Conservation (phyloP, 805 yeast genomes). For the Myxozyma nipponensis region DNA sequence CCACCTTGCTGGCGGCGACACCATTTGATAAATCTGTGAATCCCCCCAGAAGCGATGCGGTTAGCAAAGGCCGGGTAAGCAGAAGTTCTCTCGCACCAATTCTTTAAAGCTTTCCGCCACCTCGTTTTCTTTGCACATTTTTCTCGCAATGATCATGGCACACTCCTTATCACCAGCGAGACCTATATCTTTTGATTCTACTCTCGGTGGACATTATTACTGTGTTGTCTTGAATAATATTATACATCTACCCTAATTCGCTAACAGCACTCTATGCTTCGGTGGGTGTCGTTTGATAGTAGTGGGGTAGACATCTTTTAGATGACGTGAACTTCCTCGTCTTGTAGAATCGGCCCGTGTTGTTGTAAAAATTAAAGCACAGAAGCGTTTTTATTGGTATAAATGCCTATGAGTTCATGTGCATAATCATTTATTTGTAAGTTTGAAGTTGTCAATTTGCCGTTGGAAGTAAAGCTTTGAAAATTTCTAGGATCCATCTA, state of each 20-base stretch:
- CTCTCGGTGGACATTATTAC: neutral
- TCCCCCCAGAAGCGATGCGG: no score
- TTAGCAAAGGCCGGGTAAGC: no score
- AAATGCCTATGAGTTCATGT: no score
- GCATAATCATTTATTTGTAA: no score
- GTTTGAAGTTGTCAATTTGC: neutral
- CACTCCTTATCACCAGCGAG: neutral
- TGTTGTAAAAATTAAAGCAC: no score
- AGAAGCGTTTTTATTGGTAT: no score
- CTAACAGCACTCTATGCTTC: neutral
- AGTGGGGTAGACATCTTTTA: conserved; percentile 3
- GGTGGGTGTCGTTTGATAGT: conserved; percentile 4
- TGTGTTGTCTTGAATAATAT: neutral
- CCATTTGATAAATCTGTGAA: no score
- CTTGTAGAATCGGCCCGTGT: no score
- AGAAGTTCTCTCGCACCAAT: no score
- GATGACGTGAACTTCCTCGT: no score
- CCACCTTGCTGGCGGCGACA: no score
- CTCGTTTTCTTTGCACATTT: neutral
- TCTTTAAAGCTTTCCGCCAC: neutral
- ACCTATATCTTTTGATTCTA: neutral
- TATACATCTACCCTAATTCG: neutral
- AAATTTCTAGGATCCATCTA: neutral
- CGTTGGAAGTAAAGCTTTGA: neutral
- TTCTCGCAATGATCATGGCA: neutral